A percentile compares a stretch with the other conserved stretches of the same genome.
Evolutionary conservation across 2,329 filamentous ascomycete species (phyloP).

Genomic region (Xylariales sp.): DNA sequence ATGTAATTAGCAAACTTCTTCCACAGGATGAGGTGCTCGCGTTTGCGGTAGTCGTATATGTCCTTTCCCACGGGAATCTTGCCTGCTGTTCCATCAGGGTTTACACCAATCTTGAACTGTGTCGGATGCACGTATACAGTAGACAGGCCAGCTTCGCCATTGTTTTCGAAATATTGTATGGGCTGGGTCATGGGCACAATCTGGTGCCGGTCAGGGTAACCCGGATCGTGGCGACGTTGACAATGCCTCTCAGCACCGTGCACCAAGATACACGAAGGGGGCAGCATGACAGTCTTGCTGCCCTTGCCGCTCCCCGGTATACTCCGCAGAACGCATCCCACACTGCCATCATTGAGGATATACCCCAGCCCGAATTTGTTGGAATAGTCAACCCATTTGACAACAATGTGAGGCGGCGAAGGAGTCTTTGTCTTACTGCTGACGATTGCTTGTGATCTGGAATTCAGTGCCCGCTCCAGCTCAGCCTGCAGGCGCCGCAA

Average conservation of each 20-base stretch:
- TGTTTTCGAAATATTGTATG: conserved; percentile 72
- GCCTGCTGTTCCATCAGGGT: conserved; percentile 54
- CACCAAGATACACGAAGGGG: conserved; percentile 68
- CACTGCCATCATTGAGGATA: conserved; percentile 75
- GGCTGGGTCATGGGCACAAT: conserved; percentile 59
- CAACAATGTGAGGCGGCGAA: conserved; percentile 58
- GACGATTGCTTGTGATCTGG: conserved; percentile 57
- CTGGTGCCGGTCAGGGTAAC: conserved; percentile 54
- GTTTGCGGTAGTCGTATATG: conserved; percentile 60
- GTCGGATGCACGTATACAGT: conserved; percentile 61
- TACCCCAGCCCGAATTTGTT: conserved; percentile 84
- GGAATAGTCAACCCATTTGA: conserved; percentile 86
- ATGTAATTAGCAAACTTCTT: conserved; percentile 73
- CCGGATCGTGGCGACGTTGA: conserved; percentile 51
- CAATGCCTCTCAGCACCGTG: conserved; percentile 68
- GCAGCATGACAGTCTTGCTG: conserved; percentile 47
- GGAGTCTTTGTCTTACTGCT: conserved; percentile 45
- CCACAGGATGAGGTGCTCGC: conserved; percentile 63
- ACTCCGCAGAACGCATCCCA: conserved; percentile 63
- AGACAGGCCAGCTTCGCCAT: conserved; percentile 57
- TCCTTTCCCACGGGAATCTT: conserved; percentile 60
- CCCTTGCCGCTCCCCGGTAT: conserved; percentile 47
- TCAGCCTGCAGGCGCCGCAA: conserved; percentile 54
- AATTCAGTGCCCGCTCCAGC: conserved; percentile 58
- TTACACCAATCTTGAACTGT: conserved; percentile 51